A percentile compares a stretch with the other conserved stretches of the same genome.
Evolutionary conservation across 2,329 filamentous ascomycete genomes (phyloP).

Genomic region (Aspergillus clavatus): DNA sequence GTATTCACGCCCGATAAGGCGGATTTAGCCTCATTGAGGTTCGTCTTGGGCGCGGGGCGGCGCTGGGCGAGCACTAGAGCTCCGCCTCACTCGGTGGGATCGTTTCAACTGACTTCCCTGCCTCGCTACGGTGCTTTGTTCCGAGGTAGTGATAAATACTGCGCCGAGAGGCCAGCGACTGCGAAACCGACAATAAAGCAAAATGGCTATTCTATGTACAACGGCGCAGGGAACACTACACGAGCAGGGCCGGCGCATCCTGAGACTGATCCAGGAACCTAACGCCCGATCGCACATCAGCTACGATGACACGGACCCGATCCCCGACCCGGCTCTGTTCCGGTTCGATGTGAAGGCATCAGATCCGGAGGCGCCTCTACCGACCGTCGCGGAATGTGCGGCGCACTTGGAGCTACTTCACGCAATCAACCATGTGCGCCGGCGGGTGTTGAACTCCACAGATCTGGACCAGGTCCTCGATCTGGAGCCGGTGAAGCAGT

Average conservation of each 20-base stretch:
- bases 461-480: conserved; percentile 7
- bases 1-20: too few species aligned
- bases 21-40: too few species aligned
- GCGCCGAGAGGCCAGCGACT: too few species aligned
- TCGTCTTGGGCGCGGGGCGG: too few species aligned
- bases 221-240: not conserved
- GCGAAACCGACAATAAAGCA: too few species aligned
- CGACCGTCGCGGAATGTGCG: conserved; percentile 10
- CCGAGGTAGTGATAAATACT: too few species aligned
- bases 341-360: not conserved
- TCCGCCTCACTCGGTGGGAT: too few species aligned
- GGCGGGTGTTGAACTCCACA: conserved; percentile 6
- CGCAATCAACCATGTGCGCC: conserved; percentile 9
- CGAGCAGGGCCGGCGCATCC: not conserved
- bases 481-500: not conserved
- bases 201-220: not conserved
- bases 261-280: too few species aligned
- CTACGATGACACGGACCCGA: too few species aligned
- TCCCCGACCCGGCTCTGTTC: not conserved
- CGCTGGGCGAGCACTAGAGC: too few species aligned
- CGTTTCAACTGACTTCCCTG: not conserved
- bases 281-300: too few species aligned
- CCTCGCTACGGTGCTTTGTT: too few species aligned
- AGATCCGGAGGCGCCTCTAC: conserved; percentile 1
- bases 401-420: conserved; percentile 15